phyloP scores from a whole-genome alignment of 306 rosid genomes.

The Sicyos baderoa region DNA sequence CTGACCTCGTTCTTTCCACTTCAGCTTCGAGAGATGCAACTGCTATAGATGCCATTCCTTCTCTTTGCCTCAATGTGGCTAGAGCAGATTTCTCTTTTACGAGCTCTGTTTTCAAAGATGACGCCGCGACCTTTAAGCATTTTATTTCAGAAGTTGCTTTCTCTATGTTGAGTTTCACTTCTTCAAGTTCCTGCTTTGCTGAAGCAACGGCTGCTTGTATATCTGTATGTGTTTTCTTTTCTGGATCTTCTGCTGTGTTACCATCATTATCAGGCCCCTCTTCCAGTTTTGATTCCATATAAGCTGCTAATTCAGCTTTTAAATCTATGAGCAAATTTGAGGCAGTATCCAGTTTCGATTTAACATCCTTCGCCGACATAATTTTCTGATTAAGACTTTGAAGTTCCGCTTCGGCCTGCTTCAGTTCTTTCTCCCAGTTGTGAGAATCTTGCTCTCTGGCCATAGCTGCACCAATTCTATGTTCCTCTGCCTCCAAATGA shows the following conservation, averaged over 20 bases:
- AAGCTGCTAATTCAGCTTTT: constrained; percentile 75
- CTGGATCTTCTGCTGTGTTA: constrained; percentile 37
- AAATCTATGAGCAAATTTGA: constrained; percentile 68
- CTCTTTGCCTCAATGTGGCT: constrained; percentile 65
- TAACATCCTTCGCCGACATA: constrained; percentile 65
- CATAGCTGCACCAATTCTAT: constrained; percentile 84
- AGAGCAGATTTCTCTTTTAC: constrained; percentile 70
- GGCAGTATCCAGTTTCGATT: constrained; percentile 75
- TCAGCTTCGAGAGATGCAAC: constrained; percentile 90
- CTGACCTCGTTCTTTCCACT: constrained; percentile 68
- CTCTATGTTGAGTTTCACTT: constrained; percentile 75
- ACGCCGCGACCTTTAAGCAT: constrained; percentile 75
- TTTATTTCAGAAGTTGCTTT: constrained; percentile 77
- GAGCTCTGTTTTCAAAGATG: constrained; percentile 66
- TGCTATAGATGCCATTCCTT: constrained; percentile 91
- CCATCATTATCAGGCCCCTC: constrained; percentile 39
- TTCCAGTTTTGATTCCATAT: constrained; percentile 74
- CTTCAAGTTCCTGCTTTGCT: constrained; percentile 73
- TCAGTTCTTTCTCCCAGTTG: constrained; percentile 86
- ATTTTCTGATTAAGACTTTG: constrained; percentile 63
- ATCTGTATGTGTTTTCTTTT: constrained; percentile 46
- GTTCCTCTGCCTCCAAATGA: constrained; percentile 96
- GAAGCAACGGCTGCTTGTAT: constrained; percentile 71
- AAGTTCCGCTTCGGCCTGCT: constrained; percentile 82
- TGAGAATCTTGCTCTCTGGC: constrained; percentile 94